phyloP scores from a whole-genome alignment of 768 basidiomycete species.

The Tylopilus rubrobrunneus region DNA sequence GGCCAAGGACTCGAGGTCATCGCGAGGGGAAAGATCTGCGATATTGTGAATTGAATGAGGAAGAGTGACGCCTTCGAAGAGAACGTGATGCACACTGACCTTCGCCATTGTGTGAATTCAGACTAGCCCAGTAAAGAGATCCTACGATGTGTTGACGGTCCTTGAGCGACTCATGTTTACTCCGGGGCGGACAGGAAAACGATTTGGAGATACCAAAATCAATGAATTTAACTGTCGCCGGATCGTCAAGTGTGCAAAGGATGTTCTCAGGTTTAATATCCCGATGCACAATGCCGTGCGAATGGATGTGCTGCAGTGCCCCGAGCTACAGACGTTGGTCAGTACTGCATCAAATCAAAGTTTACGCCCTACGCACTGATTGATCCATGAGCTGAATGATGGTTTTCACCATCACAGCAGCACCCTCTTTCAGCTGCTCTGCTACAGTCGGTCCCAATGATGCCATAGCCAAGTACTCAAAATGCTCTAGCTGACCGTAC shows the following conservation, averaged over 20 bases:
- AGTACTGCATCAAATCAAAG: background rate
- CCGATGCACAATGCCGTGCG: background rate
- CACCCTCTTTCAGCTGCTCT: background rate
- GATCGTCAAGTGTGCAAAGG: slow-evolving; percentile 1
- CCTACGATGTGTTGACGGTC: background rate
- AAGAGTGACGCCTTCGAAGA: too few relatives aligned
- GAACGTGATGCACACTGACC: background rate
- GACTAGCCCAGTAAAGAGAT: slow-evolving; percentile 1
- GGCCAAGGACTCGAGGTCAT: slow-evolving; percentile 4
- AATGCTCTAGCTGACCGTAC: slow-evolving; percentile 1
- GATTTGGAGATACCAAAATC: slow-evolving; percentile 4
- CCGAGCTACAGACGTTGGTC: background rate
- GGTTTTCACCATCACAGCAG: background rate
- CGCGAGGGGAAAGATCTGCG: background rate
- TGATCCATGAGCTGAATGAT: background rate
- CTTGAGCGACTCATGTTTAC: background rate
- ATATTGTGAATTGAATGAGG: background rate
- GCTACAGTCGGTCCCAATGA: background rate
- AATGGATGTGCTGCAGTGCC: background rate
- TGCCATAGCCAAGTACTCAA: slow-evolving; percentile 1
- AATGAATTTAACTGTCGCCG: background rate
- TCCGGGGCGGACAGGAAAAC: background rate
- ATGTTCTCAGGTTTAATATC: slow-evolving; percentile 2
- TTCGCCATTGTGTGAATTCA: slow-evolving; percentile 3
- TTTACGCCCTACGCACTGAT: background rate